Percentiles rank a stretch among this genome's conserved stretches.
Evolutionary conservation across 768 basidiomycete genomes (phyloP).

Genomic region (Polyporus arcularius): DNA sequence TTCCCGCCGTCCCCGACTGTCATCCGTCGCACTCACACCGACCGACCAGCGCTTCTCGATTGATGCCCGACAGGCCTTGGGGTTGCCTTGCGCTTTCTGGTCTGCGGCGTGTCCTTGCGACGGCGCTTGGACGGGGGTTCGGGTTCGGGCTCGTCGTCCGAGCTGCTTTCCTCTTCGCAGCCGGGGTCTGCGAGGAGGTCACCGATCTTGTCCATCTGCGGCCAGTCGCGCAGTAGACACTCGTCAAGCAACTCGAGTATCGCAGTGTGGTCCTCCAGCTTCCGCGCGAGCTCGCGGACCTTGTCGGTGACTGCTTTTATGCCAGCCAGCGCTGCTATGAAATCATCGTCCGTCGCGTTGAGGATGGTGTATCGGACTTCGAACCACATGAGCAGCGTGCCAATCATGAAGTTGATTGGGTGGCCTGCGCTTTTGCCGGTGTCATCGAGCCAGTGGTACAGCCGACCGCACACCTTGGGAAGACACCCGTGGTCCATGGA

Average conservation of each 20-base stretch:
- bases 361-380: not conserved
- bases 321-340: too few species aligned
- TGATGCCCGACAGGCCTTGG: too few species aligned
- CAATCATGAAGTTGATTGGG: not conserved
- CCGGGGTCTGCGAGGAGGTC: not conserved
- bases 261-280: not conserved
- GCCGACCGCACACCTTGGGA: not conserved
- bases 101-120: too few species aligned
- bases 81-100: too few species aligned
- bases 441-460: slow-evolving; percentile 6
- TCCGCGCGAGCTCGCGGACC: not conserved
- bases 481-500: not conserved
- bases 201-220: not conserved
- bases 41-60: too few species aligned
- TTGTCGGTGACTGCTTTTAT: too few species aligned
- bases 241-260: not conserved
- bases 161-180: too few species aligned
- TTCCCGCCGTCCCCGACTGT: too few species aligned
- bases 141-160: too few species aligned
- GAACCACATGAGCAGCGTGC: not conserved
- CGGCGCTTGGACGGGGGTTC: too few species aligned
- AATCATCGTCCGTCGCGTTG: not conserved
- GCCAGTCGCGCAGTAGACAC: not conserved
- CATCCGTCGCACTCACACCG: too few species aligned
- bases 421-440: not conserved